Percentiles rank a stretch among this genome's conserved stretches.
Evolutionary conservation across 805 yeast species (phyloP).

Genomic region (Nakazawaea holstii): DNA sequence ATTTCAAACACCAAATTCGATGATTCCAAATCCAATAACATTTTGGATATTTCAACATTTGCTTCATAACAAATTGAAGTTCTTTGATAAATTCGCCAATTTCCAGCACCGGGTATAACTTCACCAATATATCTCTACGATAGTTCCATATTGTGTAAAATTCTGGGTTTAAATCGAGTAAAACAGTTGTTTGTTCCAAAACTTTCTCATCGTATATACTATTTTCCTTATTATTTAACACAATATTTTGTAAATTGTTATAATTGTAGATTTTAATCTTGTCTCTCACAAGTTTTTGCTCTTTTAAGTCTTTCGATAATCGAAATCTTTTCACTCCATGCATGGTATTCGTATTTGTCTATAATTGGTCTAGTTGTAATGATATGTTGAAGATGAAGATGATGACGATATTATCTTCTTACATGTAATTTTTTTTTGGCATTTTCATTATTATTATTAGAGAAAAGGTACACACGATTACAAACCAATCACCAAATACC

Average conservation of each 20-base stretch:
- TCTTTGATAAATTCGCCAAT: slow-evolving; percentile 44
- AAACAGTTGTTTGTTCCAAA: slow-evolving; percentile 47
- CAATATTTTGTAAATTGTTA: slow-evolving; percentile 34
- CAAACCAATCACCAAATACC: slow-evolving; percentile 3
- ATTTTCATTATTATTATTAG: neutral
- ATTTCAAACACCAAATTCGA: slow-evolving; percentile 67
- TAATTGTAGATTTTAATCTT: slow-evolving; percentile 54
- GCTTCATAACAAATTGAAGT: slow-evolving; percentile 50
- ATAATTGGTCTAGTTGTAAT: too few species aligned
- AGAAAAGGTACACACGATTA: neutral
- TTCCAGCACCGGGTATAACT: slow-evolving; percentile 21
- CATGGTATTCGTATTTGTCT: slow-evolving; percentile 24
- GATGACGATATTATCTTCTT: neutral
- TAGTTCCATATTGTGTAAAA: slow-evolving; percentile 87
- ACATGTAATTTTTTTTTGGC: neutral
- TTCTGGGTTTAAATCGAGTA: slow-evolving; percentile 75
- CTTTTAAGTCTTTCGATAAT: slow-evolving; percentile 50
- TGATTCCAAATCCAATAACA: slow-evolving; percentile 98
- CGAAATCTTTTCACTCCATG: slow-evolving; percentile 68
- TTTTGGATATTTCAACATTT: slow-evolving; percentile 69
- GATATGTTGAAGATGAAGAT: too few species aligned
- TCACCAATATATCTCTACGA: slow-evolving; percentile 62
- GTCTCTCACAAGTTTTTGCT: slow-evolving; percentile 51
- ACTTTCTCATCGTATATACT: slow-evolving; percentile 29
- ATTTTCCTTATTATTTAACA: slow-evolving; percentile 31